These are phyloP conservation scores for Alternaria burnsii DNA, from an alignment of 2,329 filamentous ascomycete genomes.

Conservation along the genomic window DNA sequence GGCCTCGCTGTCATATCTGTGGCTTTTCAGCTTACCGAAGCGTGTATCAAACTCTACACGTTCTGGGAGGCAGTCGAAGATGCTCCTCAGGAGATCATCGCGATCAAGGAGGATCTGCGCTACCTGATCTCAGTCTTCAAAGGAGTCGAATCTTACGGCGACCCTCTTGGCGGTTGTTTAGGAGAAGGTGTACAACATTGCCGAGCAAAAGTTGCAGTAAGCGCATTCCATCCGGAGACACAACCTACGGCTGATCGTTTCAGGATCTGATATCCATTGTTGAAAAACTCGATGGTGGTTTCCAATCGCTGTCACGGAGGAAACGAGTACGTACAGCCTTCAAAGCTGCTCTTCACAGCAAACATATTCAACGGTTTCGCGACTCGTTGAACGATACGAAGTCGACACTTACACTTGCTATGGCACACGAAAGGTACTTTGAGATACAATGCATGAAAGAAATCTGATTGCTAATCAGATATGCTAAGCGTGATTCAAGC, in stretches of 20 bases:
- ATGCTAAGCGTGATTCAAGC: not conserved
- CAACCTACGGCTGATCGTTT: too few relatives aligned
- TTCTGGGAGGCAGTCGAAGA: slow-evolving; percentile 28
- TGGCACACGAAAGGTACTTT: not conserved
- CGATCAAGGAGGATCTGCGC: slow-evolving; percentile 21
- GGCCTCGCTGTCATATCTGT: not conserved
- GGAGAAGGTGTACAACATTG: slow-evolving; percentile 21
- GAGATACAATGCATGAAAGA: rapidly evolving
- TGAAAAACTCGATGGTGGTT: not conserved
- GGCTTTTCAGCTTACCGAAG: not conserved
- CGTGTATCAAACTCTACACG: slow-evolving; percentile 7
- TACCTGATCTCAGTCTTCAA: slow-evolving; percentile 22
- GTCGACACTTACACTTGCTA: not conserved
- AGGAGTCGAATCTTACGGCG: slow-evolving; percentile 8
- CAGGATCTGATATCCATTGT: not conserved
- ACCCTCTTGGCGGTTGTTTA: slow-evolving; percentile 13
- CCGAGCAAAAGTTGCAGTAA: slow-evolving; percentile 14
- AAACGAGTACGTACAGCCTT: not conserved
- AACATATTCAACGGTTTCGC: not conserved
- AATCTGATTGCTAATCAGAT: too few relatives aligned
- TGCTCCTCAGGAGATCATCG: slow-evolving; percentile 21
- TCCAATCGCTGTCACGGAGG: not conserved
- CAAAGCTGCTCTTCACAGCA: not conserved
- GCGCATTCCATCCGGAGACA: too few relatives aligned
- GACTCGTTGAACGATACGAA: not conserved